A percentile compares a stretch with the other conserved stretches of the same genome.
Evolutionary conservation across 345 rosid genomes (phyloP).

Genomic region (Punica granatum): DNA sequence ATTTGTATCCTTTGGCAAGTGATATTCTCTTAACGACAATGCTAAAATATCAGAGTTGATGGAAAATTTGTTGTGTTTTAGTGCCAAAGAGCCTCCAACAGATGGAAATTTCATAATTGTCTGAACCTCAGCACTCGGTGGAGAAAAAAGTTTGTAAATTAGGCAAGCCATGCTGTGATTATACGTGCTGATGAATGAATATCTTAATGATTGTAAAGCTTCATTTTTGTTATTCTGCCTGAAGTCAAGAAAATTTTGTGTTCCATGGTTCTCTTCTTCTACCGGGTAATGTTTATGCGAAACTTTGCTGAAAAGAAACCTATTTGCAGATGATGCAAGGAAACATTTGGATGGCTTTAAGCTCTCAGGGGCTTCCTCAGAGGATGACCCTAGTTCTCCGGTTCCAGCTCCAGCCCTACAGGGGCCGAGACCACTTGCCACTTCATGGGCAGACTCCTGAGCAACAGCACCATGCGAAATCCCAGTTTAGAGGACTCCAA

Average conservation of each 20-base stretch:
- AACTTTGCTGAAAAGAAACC: neutral
- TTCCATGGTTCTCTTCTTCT: neutral
- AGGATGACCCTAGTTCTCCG: conserved; percentile 66
- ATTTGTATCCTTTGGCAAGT: too few species aligned
- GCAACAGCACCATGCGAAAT: conserved; percentile 40
- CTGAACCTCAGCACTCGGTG: neutral
- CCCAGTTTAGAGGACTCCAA: conserved; percentile 60
- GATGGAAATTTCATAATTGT: neutral
- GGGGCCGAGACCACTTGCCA: conserved; percentile 33
- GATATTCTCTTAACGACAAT: too few species aligned
- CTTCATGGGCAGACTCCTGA: conserved; percentile 19
- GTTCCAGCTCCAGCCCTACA: conserved; percentile 48
- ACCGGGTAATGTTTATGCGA: neutral
- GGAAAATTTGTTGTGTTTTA: too few species aligned
- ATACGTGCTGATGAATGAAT: neutral
- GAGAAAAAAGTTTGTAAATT: neutral
- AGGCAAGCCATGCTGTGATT: neutral
- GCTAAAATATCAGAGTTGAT: too few species aligned
- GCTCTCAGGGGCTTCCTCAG: conserved; percentile 52
- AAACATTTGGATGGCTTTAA: conserved; percentile 64
- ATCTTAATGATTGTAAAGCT: neutral
- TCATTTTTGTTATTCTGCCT: too few species aligned
- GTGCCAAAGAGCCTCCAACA: too few species aligned
- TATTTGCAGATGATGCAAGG: conserved; percentile 92
- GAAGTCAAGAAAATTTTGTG: neutral